Evolutionary conservation across 148 eudicot species (phyloP).

Genomic region (Silene latifolia): DNA sequence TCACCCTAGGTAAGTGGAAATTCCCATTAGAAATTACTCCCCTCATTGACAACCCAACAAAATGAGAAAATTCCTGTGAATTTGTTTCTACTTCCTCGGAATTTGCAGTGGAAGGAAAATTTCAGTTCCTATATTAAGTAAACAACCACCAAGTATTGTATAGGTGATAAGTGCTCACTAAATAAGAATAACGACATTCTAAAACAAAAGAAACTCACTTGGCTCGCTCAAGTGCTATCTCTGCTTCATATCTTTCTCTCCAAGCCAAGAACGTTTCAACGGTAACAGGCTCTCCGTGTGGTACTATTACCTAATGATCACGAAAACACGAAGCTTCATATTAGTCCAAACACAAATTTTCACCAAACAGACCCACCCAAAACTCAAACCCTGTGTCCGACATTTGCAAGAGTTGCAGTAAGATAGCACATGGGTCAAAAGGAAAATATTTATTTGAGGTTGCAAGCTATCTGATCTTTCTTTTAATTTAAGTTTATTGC

Average conservation of each 20-base stretch:
- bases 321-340: conserved; percentile 16
- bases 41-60: too few species aligned
- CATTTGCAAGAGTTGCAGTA: neutral
- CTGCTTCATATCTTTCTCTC: conserved; percentile 98
- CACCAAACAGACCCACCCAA: neutral
- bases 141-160: too few species aligned
- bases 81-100: too few species aligned
- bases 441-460: neutral
- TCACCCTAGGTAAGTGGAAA: too few species aligned
- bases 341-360: neutral
- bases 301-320: conserved; percentile 61
- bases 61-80: too few species aligned
- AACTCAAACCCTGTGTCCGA: neutral
- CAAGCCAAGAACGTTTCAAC: conserved; percentile 85
- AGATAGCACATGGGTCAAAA: neutral
- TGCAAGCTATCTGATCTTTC: neutral
- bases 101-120: too few species aligned
- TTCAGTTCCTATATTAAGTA: too few species aligned
- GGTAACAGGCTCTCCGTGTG: conserved; percentile 99
- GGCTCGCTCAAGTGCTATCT: conserved; percentile 92
- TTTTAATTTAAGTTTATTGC: neutral
- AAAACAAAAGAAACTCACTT: conserved; percentile 55
- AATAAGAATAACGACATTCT: neutral
- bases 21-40: too few species aligned
- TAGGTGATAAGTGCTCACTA: neutral